Evolutionary conservation across 2,329 filamentous ascomycete genomes (phyloP), one percentile per base, ranked within the genome.

Genomic region (Pestalotiopsis sp.): DNA sequence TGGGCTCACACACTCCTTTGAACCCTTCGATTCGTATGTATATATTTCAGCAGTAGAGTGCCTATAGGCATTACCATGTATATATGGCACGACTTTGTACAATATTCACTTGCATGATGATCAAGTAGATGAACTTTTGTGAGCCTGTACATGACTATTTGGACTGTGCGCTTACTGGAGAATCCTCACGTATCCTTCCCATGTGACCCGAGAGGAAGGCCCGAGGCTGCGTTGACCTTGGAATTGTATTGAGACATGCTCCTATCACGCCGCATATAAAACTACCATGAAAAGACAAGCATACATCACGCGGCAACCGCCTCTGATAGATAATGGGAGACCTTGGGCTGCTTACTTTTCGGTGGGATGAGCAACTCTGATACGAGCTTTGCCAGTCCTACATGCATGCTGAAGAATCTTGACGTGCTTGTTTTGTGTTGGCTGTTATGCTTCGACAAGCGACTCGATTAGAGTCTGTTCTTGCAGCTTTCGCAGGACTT

Each of bases 1-100:
- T 49, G 23, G 38, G 38, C 20, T 49, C 57, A 13, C 25, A 56
- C 52, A 11, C n/a, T 66, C 56, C 13, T 49, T 66, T 45, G n/a
- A 20, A 20, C n/a, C 39, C 64, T 66, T 66, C 25, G n/a, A 38
- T 66, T 66, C 45, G 39, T 49, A 25, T 38, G 49, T 39, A 66
- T 5, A 58, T 56, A 56, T 31, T 56, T 57, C 39, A 39, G 25
- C 13, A 23, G 31, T 14, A 58, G 45, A 39, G 57, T 13, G 27
- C 14, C 20, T 27, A 64, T 38, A 27, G 27, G 12, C 41, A 20
- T 31, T 52, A 23, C 62, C 27, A 31, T 64, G 41, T 64, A 62
- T 62, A 64, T 27, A 64, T 52, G 38, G 25, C 41, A 45, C n/a
- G 23, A 12, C 31, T 49, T 52, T 45, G 39, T 31, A n/a, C 12